Percentiles rank a stretch among this genome's conserved stretches.
Conservation (phyloP, 2,329 filamentous ascomycete genomes). For the Byssochlamys sp. region DNA sequence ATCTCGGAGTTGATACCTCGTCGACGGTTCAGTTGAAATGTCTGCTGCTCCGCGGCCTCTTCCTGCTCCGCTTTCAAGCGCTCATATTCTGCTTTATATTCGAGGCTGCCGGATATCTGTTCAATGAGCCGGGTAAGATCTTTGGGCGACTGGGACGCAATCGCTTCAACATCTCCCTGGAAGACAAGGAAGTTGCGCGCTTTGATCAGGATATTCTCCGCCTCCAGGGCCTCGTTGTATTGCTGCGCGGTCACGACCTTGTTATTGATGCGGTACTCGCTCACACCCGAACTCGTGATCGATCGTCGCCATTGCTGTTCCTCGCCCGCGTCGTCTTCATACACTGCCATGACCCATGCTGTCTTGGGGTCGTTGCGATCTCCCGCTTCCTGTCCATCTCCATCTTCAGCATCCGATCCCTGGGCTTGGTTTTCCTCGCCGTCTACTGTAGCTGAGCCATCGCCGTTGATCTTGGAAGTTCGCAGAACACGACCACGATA, state of each 20-base stretch:
- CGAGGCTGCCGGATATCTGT: slow-evolving; percentile 91
- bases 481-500: slow-evolving; percentile 91
- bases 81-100: slow-evolving; percentile 91
- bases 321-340: slow-evolving; percentile 91
- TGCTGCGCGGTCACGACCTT: slow-evolving; percentile 76
- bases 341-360: slow-evolving; percentile 98
- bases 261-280: slow-evolving; percentile 96
- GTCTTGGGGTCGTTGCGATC: slow-evolving; percentile 70
- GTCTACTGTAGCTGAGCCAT: slow-evolving; percentile 57
- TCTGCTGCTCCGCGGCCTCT: slow-evolving; percentile 77
- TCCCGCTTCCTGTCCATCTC: slow-evolving; percentile 50
- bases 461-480: slow-evolving; percentile 83
- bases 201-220: slow-evolving; percentile 95
- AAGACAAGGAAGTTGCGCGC: slow-evolving; percentile 97
- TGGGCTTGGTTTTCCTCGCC: slow-evolving; percentile 54
- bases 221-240: slow-evolving; percentile 86
- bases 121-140: slow-evolving; percentile 90
- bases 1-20: slow-evolving; percentile 95
- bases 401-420: slow-evolving; percentile 50
- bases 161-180: slow-evolving; percentile 93
- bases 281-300: slow-evolving; percentile 78
- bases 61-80: slow-evolving; percentile 76
- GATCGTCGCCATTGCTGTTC: slow-evolving; percentile 92
- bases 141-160: slow-evolving; percentile 87
- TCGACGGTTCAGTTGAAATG: slow-evolving; percentile 75